Base-by-base conservation (phyloP, 768 basidiomycete species). In the Plicaturopsis crispa region DNA sequence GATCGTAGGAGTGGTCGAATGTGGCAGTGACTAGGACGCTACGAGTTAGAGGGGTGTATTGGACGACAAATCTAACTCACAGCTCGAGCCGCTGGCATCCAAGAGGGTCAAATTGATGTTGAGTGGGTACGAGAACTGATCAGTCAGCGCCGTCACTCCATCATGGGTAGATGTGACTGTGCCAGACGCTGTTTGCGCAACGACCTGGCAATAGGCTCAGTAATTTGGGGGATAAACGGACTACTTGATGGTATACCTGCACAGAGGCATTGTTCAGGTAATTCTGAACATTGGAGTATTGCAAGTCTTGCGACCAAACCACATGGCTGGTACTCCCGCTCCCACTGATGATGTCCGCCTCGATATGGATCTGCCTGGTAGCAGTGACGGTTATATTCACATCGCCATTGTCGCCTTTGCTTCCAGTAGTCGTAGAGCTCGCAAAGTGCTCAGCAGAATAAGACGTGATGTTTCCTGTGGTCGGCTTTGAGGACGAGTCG, bases 1-100 rank as follows among this genome's bases (percentile, higher is more conserved):
- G 75, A 35, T 74, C 56, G 50, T 84, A 88, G 1, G 78, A 79
- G 49, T 85, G 84, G 48, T 87, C 80, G 41, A 88, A 69, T 3
- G 52, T 48, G 7, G 68, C 59, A 35, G 65, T 63, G 50, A 72
- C 80, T 84, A 35, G 4, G 40, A 7, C n/a, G 21, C 23, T 12
- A 3, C 6, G 26, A 17, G 19, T 35, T n/a, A 5, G 31, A 40
- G 30, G 18, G 36, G 19, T 7, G 19, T 48, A 31, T 8, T 8
- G 10, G 26, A 14, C 26, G 14, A 28, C 8, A 28, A 14, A 28
- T 28, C 10, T 8, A 28, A 16, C 55, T 35, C 36, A 65, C 61
- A 63, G 12, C 52, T 53, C 8, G 54, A 48, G 5, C 62, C 59
- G 7, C 59, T 60, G 5, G 51, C 40, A 1, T 58, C 46, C n/a